phyloP scores from a whole-genome alignment of 1,139 yeast species.

The Saccharomycopsis crataegensis region DNA sequence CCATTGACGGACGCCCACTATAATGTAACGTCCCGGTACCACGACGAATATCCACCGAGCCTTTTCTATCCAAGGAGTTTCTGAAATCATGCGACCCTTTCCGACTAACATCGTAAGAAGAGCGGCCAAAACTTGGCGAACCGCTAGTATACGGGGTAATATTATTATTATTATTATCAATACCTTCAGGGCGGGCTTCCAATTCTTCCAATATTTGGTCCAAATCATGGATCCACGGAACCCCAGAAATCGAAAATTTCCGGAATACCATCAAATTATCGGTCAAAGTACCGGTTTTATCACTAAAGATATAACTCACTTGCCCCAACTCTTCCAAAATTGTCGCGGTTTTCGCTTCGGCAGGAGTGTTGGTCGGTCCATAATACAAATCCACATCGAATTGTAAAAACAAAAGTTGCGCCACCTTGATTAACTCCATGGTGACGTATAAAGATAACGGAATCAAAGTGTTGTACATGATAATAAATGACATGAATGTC shows the following conservation, averaged over 20 bases:
- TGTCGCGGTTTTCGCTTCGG: constrained; percentile 92
- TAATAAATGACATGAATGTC: constrained; percentile 88
- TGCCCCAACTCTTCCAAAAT: constrained; percentile 96
- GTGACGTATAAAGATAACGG: constrained; percentile 94
- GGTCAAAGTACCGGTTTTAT: constrained; percentile 95
- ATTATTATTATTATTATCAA: constrained; percentile 14
- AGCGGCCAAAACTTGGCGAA: neutral
- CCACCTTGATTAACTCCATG: constrained; percentile 88
- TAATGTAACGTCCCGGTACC: constrained; percentile 31
- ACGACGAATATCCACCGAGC: constrained; percentile 33
- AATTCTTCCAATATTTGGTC: constrained; percentile 37
- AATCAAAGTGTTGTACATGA: constrained; percentile 94
- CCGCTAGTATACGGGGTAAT: neutral
- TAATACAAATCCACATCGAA: constrained; percentile 95
- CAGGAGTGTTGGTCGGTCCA: constrained; percentile 75
- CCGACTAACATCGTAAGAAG: neutral
- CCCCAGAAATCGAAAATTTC: constrained; percentile 78
- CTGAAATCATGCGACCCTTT: neutral
- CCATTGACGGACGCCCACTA: constrained; percentile 48
- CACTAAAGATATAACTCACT: constrained; percentile 89
- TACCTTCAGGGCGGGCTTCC: constrained; percentile 15
- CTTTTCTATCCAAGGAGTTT: constrained; percentile 20
- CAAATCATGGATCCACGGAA: constrained; percentile 80
- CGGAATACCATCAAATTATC: constrained; percentile 85
- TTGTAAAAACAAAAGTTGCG: constrained; percentile 75